Base-by-base conservation (phyloP, 805 yeast species). In the Isabelozyma gotoi region DNA sequence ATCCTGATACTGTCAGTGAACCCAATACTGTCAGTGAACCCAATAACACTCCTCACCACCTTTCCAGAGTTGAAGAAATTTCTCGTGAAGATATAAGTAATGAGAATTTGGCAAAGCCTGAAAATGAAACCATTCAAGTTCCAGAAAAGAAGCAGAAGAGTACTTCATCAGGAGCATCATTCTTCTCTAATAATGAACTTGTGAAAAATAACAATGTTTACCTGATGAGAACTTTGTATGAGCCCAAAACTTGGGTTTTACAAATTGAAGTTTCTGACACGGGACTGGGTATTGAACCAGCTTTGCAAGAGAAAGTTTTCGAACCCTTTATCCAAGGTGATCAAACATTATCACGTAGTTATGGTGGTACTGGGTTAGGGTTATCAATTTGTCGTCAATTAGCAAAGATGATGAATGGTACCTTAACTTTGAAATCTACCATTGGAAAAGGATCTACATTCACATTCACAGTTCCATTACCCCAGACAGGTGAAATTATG, bases 291-390 rank as follows among this genome's bases (percentile, higher is more conserved):
- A 91, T 92, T 41, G 95, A 88, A 33, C 82, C 84, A 11, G 81
- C 84, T 1, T 64, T 90, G 42, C 97, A 88, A 56, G 82, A 82
- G 36, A 81, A 85, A 47, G 95, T 92, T 1, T 92, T 92, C 63
- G 97, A 94, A 56, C 97, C 98, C 1, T 92, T 92, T 70, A 90
- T 91, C 15, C 99, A 92, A 67, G 99, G 98, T 41, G 98, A 92
- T 58, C 96, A 90, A 62, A 89, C 97, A 0, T 72, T 89, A 19
- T 87, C 96, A 4, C 76, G 96, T 57, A 88, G 91, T 44, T 84
- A 86, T 58, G 97, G 98, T 45, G 99, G 99, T 52, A 94, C 97
- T 0, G 99, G 98, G 2, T 72, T 92, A 38, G 99, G 99, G 1
- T 75, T 92, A 36, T 76, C 83, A 1, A 92, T 92, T 56, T 94